Percentiles rank a stretch among this genome's conserved stretches.
Evolutionary conservation across 306 rosid genomes (phyloP).

Genomic region (Myrica gale): DNA sequence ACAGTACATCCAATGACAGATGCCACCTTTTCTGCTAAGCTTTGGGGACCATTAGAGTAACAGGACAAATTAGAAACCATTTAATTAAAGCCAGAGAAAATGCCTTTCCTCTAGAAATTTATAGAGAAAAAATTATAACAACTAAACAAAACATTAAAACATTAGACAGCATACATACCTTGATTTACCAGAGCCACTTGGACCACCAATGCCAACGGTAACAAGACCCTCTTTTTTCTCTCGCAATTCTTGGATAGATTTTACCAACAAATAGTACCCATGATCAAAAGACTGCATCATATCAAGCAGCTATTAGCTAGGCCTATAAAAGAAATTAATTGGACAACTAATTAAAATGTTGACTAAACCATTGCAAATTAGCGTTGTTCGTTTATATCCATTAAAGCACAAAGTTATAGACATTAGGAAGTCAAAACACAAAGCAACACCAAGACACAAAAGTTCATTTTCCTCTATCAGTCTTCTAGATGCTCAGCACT

Average conservation of each 20-base stretch:
- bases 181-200: constrained; percentile 96
- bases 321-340: constrained; percentile 8
- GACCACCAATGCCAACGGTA: constrained; percentile 95
- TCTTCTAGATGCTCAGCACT: too few species aligned
- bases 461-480: too few species aligned
- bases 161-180: constrained; percentile 46
- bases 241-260: constrained; percentile 96
- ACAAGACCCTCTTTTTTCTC: constrained; percentile 87
- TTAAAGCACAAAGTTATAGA: neutral
- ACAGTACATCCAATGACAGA: constrained; percentile 93
- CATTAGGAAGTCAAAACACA: neutral
- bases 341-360: neutral
- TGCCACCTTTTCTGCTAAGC: constrained; percentile 99
- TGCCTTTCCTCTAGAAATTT: constrained; percentile 14
- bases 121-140: constrained; percentile 1
- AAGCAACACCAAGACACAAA: neutral
- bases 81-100: constrained; percentile 25
- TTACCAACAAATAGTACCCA: constrained; percentile 88
- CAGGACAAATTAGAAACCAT: constrained; percentile 27
- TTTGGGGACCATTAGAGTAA: constrained; percentile 48
- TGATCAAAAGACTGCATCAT: constrained; percentile 94
- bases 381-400: neutral
- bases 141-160: neutral
- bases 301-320: constrained; percentile 27
- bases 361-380: neutral